Conservation (phyloP, 768 basidiomycete species). For the Pleurotus eryngii region DNA sequence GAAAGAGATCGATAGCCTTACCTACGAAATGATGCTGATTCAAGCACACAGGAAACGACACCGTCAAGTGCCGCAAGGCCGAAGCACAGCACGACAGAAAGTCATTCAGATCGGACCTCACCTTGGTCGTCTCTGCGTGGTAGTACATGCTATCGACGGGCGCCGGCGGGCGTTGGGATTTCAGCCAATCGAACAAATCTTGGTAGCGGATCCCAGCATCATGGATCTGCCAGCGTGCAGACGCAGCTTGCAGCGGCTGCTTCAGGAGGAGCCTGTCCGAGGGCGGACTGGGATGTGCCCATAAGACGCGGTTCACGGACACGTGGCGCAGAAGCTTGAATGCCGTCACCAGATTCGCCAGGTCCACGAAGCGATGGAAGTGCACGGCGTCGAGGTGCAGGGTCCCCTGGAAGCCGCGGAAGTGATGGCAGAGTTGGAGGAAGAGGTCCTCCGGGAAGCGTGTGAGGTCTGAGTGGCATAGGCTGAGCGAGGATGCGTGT, state of each 20-base stretch:
- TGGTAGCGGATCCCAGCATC: background rate
- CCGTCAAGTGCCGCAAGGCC: background rate
- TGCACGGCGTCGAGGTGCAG: background rate
- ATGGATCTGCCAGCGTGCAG: background rate
- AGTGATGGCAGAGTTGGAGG: background rate
- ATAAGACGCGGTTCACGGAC: background rate
- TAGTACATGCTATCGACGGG: background rate
- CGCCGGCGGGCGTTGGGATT: background rate
- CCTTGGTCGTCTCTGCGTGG: background rate
- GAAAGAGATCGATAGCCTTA: background rate
- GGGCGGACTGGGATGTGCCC: background rate
- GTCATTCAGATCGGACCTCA: background rate
- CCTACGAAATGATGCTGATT: background rate
- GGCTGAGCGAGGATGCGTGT: background rate
- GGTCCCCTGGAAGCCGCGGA: background rate
- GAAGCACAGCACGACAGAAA: background rate
- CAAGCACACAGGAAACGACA: background rate
- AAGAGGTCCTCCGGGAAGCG: conserved; percentile 1
- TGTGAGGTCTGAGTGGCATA: conserved; percentile 2
- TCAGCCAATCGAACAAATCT: conserved; percentile 1
- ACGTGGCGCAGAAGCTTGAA: background rate
- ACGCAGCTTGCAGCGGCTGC: background rate
- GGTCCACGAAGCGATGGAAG: conserved; percentile 4
- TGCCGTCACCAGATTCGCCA: background rate
- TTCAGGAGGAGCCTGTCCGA: background rate